phyloP scores from a whole-genome alignment of 441 rosid genomes.

The Sinapis alba region DNA sequence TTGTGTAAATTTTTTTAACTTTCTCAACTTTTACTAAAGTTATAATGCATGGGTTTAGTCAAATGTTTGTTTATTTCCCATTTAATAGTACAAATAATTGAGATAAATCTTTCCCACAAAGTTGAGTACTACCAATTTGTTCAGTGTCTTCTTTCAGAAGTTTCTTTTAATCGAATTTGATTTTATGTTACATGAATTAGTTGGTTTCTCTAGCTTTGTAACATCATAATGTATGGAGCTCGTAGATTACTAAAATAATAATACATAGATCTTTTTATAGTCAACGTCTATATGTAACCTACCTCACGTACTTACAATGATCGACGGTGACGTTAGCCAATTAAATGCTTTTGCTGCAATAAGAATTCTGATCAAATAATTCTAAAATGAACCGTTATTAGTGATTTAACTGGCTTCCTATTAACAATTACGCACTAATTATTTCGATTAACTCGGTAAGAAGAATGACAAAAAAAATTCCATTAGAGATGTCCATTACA shows the following conservation, averaged over 20 bases:
- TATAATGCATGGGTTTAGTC: neutral
- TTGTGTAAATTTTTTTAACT: neutral
- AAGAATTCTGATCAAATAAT: neutral
- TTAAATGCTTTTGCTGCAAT: constrained; percentile 17
- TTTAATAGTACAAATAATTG: neutral
- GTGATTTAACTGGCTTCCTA: neutral
- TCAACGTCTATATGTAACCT: constrained; percentile 28
- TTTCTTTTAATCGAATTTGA: neutral
- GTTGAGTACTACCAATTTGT: neutral
- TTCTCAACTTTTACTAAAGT: neutral
- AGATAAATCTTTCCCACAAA: neutral
- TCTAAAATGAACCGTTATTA: neutral
- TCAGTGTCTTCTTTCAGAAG: neutral
- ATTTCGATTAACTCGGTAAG: neutral
- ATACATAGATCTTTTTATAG: constrained; percentile 22
- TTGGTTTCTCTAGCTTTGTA: neutral
- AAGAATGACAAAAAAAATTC: neutral
- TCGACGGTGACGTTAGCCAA: constrained; percentile 23
- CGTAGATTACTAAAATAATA: neutral
- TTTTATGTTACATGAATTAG: neutral
- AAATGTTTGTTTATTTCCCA: constrained; percentile 21
- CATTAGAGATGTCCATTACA: neutral
- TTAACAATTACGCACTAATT: neutral
- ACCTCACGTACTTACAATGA: constrained; percentile 24
- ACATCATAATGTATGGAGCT: neutral